Percentiles rank a stretch among this genome's conserved stretches.
These are phyloP conservation scores for Vitis cinerea DNA, from an alignment of 164 flowering plant species.

Conservation along the genomic window DNA sequence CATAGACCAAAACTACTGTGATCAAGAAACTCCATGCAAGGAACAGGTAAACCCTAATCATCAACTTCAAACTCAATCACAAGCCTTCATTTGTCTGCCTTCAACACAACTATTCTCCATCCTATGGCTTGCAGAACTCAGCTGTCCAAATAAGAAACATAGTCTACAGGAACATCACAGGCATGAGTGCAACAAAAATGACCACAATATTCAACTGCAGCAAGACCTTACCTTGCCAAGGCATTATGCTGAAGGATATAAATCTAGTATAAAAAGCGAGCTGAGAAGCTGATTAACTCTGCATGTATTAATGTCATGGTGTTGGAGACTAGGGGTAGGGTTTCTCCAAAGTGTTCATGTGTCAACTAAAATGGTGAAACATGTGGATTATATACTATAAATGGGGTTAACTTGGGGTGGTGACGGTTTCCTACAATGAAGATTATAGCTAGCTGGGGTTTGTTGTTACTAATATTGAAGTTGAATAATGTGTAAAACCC, in stretches of 20 bases:
- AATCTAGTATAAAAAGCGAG: not conserved
- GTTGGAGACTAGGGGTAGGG: not conserved
- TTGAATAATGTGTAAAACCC: too few relatives aligned
- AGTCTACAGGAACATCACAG: conserved; percentile 41
- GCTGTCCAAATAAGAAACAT: conserved; percentile 52
- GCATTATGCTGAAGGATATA: conserved; percentile 34
- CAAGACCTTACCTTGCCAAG: conserved; percentile 38
- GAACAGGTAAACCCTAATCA: conserved; percentile 29
- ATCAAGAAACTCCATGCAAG: conserved; percentile 28
- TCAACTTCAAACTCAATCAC: not conserved
- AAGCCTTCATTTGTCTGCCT: not conserved
- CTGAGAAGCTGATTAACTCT: conserved; percentile 5
- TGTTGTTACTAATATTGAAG: too few relatives aligned
- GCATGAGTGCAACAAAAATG: conserved; percentile 46
- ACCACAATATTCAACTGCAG: conserved; percentile 53
- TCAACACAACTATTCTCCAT: too few relatives aligned
- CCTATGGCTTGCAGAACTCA: conserved; percentile 25
- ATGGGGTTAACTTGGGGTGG: too few relatives aligned
- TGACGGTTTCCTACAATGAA: too few relatives aligned
- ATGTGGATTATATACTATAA: too few relatives aligned
- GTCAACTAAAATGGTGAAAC: too few relatives aligned
- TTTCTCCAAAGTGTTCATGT: conserved; percentile 16
- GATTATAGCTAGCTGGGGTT: too few relatives aligned
- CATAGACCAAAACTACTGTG: conserved; percentile 71
- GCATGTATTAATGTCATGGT: conserved; percentile 18